Evolutionary conservation across 495 filamentous ascomycete species (phyloP).

Genomic region (Xylaria curta): DNA sequence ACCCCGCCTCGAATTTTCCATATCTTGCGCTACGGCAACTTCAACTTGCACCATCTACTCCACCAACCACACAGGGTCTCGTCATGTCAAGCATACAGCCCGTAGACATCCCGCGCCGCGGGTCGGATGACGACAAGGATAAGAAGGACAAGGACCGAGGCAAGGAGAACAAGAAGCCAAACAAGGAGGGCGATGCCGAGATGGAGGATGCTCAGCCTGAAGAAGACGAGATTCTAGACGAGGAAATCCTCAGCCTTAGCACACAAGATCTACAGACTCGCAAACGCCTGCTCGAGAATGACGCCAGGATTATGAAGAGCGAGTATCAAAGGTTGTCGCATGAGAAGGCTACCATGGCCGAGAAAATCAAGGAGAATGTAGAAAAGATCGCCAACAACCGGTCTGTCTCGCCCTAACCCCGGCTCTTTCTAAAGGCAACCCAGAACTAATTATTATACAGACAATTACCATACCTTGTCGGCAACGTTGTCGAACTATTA

Average conservation of each 20-base stretch:
- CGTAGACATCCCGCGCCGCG: constrained; percentile 75
- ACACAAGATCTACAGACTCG: constrained; percentile 92
- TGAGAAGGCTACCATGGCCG: constrained; percentile 91
- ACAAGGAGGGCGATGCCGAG: constrained; percentile 76
- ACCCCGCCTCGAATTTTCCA: neutral
- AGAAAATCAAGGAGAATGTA: constrained; percentile 98
- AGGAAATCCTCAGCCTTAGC: constrained; percentile 86
- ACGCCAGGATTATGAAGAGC: constrained; percentile 97
- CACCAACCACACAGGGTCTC: constrained; percentile 4
- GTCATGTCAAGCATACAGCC: constrained; percentile 87
- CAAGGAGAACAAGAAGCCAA: constrained; percentile 67
- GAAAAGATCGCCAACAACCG: constrained; percentile 99
- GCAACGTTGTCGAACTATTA: constrained; percentile 95
- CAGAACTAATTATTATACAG: constrained; percentile 52
- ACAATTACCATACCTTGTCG: constrained; percentile 97
- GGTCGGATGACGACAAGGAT: constrained; percentile 66
- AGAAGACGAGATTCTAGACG: constrained; percentile 82
- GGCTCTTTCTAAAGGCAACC: constrained; percentile 13
- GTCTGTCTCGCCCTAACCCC: constrained; percentile 55
- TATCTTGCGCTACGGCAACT: neutral
- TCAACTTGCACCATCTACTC: neutral
- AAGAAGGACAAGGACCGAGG: constrained; percentile 77
- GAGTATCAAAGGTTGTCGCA: constrained; percentile 93
- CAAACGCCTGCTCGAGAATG: constrained; percentile 90
- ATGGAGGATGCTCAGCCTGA: constrained; percentile 82